Conservation (phyloP, 306 rosid species). For the Macrotyloma uniflorum region DNA sequence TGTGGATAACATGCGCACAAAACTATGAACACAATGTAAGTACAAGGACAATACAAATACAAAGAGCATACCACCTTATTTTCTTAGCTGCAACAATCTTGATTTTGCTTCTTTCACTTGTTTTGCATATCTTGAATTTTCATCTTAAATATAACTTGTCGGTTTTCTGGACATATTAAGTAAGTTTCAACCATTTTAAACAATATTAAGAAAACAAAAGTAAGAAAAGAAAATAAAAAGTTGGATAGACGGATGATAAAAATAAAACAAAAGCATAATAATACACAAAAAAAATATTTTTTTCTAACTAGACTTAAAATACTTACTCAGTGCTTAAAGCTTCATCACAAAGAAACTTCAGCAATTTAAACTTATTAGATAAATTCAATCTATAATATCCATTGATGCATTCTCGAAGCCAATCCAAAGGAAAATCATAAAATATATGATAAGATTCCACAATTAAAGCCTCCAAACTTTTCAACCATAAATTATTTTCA, state of each 20-base stretch:
- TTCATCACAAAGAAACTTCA: constrained; percentile 50
- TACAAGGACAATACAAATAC: neutral
- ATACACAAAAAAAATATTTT: neutral
- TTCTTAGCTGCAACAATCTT: constrained; percentile 44
- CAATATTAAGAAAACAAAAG: neutral
- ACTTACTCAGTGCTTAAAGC: constrained; percentile 45
- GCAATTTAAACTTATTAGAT: too few species aligned
- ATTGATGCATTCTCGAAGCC: too few species aligned
- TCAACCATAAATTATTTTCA: too few species aligned
- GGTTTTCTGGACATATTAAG: constrained; percentile 35
- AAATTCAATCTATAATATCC: too few species aligned
- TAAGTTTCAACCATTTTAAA: neutral
- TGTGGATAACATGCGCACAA: constrained; percentile 23
- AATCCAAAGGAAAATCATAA: too few species aligned
- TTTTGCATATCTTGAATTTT: constrained; percentile 27
- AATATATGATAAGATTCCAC: too few species aligned
- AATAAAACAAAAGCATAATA: neutral
- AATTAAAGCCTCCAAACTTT: too few species aligned
- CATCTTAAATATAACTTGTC: constrained; percentile 31
- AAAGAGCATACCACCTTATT: constrained; percentile 41
- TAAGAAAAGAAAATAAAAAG: neutral
- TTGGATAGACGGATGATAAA: too few species aligned
- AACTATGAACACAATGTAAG: neutral
- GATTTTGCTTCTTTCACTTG: constrained; percentile 30
- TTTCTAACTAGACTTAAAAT: neutral